Evolutionary conservation across 1,284 basidiomycete species (phyloP), one percentile per base, ranked within the genome.

Genomic region (Meira nashicola): DNA sequence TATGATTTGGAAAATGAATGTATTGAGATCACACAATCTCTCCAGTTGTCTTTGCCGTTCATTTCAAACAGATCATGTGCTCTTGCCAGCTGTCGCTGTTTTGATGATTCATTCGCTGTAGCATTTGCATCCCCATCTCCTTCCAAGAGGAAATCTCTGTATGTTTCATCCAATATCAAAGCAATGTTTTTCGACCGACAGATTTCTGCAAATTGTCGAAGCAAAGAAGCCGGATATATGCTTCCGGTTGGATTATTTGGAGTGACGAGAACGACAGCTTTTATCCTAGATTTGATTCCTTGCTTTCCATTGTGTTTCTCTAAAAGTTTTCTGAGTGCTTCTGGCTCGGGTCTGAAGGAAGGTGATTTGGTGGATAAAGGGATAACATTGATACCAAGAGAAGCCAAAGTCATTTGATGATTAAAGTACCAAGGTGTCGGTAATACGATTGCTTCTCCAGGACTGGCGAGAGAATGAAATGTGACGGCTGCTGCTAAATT

Each of bases 401-500:
- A 62, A 1, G 65, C 50, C 64, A 93, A 80, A 0, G 84, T 84
- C 89, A 91, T 92, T 28, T 61, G 50, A 55, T 68, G 64, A 46
- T 53, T 53, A 25, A 53, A 53, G 39, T 53, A 53, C 87, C 87
- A 89, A 10, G 90, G 90, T 0, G 87, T 82, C 6, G 90, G 89
- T 14, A 92, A 78, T 52, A 94, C 86, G 43, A 91, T 81, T 64
- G 88, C 87, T 61, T 89, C 87, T 0, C 87, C 87, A 1, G 84
- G 80, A 62, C 85, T 84, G 17, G 87, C 88, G 5, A 94, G 76
- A 14, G 83, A 82, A 82, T 86, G 85, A 8, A 86, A 81, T 0
- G 82, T 79, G 0, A 86, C 83, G 12, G 86, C 82, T 67, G 89
- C 89, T 1, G 87, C 87, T 76, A 89, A 77, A 67, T 88, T 88